Base-by-base conservation (phyloP, 352 stramenopile genomes). In the Pythium dissotocum region DNA sequence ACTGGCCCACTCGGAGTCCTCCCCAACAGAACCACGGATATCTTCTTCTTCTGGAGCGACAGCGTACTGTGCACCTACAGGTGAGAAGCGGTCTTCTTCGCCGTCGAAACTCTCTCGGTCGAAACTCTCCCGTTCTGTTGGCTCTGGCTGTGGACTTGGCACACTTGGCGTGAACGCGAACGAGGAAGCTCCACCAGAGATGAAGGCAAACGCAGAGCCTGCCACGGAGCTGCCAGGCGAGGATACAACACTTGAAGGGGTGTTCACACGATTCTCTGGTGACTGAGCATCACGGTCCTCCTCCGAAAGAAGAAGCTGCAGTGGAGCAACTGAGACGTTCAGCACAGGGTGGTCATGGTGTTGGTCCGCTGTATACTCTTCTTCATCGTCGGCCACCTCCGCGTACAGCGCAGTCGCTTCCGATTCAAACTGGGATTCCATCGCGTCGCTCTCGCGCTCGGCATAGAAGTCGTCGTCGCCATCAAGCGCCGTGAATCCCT, bases 181-280 rank as follows among this genome's bases (percentile, higher is more conserved):
- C 7, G 70, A 58, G 2, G 49, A 67, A 8, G 21, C 42, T 18
- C 58, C 65, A 16, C 52, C 65, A 0, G 64, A 38, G 36, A 71
- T 65, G 18, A 64, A 71, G 12, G 55, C 46, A 28, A 71, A 71
- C 35, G 55, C 65, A 32, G 57, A 71, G 1, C 65, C 65, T 26
- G 54, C 18, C 2, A 69, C 63, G n/a, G 63, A 69, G 35, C 63
- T 69, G 28, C 63, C 46, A 5, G 59, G 48, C n/a, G 63, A 65
- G 9, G 61, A 56, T 12, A 52, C 57, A 32, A 67, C 65, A 40
- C 58, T 79, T 6, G 57, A 62, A 9, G 63, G 52, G 30, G 52
- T 62, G n/a, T 40, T 26, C 12, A 58, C 18, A 30, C n/a, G 18
- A 7, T 44, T 42, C n/a, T 42, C 51, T 7, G 49, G 28, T 13